Percentiles rank a stretch among this genome's conserved stretches.
These are phyloP conservation scores for Cryomyces minteri DNA, from an alignment of 495 filamentous ascomycete species.

Conservation along the genomic window DNA sequence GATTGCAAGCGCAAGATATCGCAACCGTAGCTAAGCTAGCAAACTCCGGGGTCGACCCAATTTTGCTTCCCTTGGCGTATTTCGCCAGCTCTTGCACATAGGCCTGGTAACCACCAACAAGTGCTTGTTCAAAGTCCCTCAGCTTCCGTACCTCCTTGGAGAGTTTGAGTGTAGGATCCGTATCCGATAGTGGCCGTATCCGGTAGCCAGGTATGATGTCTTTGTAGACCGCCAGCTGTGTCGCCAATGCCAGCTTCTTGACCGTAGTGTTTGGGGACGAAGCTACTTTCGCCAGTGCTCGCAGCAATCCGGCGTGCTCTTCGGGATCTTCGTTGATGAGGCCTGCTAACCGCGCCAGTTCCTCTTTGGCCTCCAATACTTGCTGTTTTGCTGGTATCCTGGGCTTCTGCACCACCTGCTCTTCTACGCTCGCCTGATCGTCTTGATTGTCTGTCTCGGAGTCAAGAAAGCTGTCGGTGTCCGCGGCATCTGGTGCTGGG, in stretches of 20 bases:
- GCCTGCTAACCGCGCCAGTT: slow-evolving; percentile 65
- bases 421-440: slow-evolving; percentile 24
- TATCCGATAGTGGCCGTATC: slow-evolving; percentile 64
- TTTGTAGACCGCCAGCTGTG: slow-evolving; percentile 82
- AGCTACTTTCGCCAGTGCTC: slow-evolving; percentile 55
- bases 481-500: slow-evolving; percentile 10
- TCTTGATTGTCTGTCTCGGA: slow-evolving; percentile 34
- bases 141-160: slow-evolving; percentile 81
- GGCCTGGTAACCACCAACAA: slow-evolving; percentile 61
- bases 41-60: slow-evolving; percentile 12
- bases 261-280: slow-evolving; percentile 50
- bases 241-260: slow-evolving; percentile 64
- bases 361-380: slow-evolving; percentile 76
- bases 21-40: slow-evolving; percentile 44
- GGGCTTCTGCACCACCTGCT: slow-evolving; percentile 31
- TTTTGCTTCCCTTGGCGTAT: slow-evolving; percentile 33
- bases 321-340: slow-evolving; percentile 85
- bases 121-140: slow-evolving; percentile 63
- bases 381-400: slow-evolving; percentile 55
- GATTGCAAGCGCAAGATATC: slow-evolving; percentile 63
- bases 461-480: slow-evolving; percentile 31
- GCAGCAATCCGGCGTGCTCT: slow-evolving; percentile 58
- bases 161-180: slow-evolving; percentile 53
- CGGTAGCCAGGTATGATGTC: slow-evolving; percentile 92
- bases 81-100: slow-evolving; percentile 59